Base-by-base conservation (phyloP, 306 rosid genomes). In the Senna siamea region DNA sequence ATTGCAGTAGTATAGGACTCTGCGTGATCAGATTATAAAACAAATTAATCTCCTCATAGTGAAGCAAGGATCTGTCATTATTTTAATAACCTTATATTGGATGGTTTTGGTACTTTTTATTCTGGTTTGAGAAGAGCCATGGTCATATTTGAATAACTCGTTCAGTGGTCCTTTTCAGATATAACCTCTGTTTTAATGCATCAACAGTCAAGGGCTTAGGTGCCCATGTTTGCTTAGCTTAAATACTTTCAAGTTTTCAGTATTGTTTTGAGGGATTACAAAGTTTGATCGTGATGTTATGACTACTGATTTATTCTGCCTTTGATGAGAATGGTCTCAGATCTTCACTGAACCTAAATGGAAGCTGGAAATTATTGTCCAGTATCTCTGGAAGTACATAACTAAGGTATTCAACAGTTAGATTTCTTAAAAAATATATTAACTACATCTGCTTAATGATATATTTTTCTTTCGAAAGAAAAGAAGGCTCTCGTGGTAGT, bases 331-430 rank as follows among this genome's bases (percentile, higher is more conserved):
- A 60, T 76, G 69, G 54, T 58, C 76, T 79, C 89, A 93, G 98
- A 78, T 62, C 66, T 79, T 75, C 66, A 59, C 79, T 75, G 90
- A 87, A 77, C 79, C 97, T 20, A 89, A 86, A 78, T 91, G 92
- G 91, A 93, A 91, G 88, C 89, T 89, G 82, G 97, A 89, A 82
- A 71, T 91, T 66, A 76, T 93, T 67, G 88, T 83, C 54, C 78
- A 83, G 76, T 93, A 84, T 81, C 81, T 93, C 72, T 85, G 90
- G 93, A 93, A 87, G 79, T 93, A 87, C 89, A 86, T 87, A 20
- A 50, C 88, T 46, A 93, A 89, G 95, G 95, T 93, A 81, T 38
- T 66, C 55, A 46, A 47, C 76, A 5, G 54, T 66, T 60, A 54
- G 61, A 11, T 44, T 44, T 9, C 46, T 44, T 62, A 34, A 55